These are phyloP conservation scores for Stagonosporopsis tanaceti DNA, from an alignment of 2,329 filamentous ascomycete species.

Conservation along the genomic window DNA sequence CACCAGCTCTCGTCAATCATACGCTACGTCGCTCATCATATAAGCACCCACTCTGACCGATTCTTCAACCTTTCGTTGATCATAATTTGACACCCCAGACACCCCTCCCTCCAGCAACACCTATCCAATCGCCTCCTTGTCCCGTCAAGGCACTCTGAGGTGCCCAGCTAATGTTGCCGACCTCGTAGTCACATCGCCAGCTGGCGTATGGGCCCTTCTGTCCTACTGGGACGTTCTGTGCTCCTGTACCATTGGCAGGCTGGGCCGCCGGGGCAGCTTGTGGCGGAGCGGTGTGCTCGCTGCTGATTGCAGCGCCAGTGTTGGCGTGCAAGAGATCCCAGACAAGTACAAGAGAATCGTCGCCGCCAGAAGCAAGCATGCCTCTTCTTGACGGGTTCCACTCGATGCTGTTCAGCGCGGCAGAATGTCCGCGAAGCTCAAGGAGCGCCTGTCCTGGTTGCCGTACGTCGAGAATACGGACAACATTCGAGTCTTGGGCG, in stretches of 20 bases:
- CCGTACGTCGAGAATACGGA: slow-evolving; percentile 93
- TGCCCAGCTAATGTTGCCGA: slow-evolving; percentile 85
- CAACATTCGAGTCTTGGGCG: slow-evolving; percentile 87
- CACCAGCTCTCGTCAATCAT: slow-evolving; percentile 8
- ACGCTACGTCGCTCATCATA: slow-evolving; percentile 7
- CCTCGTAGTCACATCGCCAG: slow-evolving; percentile 88
- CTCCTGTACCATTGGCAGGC: slow-evolving; percentile 37
- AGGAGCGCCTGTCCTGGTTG: slow-evolving; percentile 95
- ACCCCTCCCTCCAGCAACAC: slow-evolving; percentile 80
- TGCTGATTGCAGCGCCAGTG: slow-evolving; percentile 59
- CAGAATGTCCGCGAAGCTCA: slow-evolving; percentile 87
- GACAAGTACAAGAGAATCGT: slow-evolving; percentile 88
- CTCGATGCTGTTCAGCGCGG: slow-evolving; percentile 89
- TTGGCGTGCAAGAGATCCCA: slow-evolving; percentile 87
- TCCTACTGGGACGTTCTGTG: slow-evolving; percentile 52
- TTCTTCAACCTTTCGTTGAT: slow-evolving; percentile 15
- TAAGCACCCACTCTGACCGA: background rate
- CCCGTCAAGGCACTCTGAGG: slow-evolving; percentile 72
- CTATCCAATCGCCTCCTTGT: slow-evolving; percentile 83
- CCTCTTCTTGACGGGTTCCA: slow-evolving; percentile 91
- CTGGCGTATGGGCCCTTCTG: slow-evolving; percentile 74
- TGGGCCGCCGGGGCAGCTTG: slow-evolving; percentile 39
- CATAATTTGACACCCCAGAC: slow-evolving; percentile 76
- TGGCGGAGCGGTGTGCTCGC: slow-evolving; percentile 43
- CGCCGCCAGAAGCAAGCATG: slow-evolving; percentile 87